These are phyloP conservation scores for Xylaria sp. DNA, from an alignment of 2,329 filamentous ascomycete species.

Conservation along the genomic window DNA sequence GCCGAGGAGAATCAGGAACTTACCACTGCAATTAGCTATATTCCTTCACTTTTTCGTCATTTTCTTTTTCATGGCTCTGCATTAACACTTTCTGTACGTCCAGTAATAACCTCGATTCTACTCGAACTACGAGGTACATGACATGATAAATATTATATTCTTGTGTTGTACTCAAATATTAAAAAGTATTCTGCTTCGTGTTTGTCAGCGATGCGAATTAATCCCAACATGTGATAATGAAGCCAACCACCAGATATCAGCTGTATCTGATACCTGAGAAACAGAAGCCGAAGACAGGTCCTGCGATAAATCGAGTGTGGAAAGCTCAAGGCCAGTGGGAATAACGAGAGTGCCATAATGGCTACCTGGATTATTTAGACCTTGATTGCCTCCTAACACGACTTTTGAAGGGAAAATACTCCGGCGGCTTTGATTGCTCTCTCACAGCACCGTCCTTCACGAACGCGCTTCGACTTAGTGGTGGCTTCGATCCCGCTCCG, in stretches of 20 bases:
- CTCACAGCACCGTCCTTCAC: conserved; percentile 8
- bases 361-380: background rate
- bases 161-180: background rate
- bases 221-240: background rate
- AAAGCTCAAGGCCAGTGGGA: background rate
- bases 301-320: background rate
- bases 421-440: conserved; percentile 20
- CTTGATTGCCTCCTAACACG: background rate
- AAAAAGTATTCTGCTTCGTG: background rate
- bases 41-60: no score
- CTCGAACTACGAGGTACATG: no score
- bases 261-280: background rate
- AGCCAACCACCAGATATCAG: background rate
- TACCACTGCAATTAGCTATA: no score
- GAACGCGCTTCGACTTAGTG: conserved; percentile 43
- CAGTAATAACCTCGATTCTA: background rate
- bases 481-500: conserved; percentile 41
- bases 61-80: no score
- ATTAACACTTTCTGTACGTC: background rate
- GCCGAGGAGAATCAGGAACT: no score
- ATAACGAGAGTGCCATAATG: background rate
- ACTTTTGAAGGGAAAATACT: conserved; percentile 36
- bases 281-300: background rate
- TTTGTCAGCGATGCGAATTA: background rate
- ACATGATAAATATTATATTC: background rate